Base-by-base conservation (phyloP, 768 basidiomycete genomes). In the Tricholomella constricta region DNA sequence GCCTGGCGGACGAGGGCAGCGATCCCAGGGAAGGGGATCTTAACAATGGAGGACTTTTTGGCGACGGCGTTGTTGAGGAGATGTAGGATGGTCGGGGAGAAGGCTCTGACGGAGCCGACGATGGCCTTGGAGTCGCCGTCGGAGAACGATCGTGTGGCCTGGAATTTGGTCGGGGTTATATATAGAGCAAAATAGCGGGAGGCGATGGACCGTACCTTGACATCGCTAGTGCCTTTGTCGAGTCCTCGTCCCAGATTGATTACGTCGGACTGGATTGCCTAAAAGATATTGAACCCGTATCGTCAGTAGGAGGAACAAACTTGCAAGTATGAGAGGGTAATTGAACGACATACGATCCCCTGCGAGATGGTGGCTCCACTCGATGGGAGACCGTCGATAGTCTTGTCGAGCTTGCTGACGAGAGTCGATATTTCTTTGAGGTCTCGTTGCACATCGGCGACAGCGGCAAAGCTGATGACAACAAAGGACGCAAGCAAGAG, bases 261-360 rank as follows among this genome's bases (percentile, higher is more conserved):
- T 1, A 67, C 61, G 40, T 59, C 58, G 9, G 42, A 63, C 43
- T 70, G 64, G 50, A 72, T 68, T 7, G 49, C 51, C 66, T 68
- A 45, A 5, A 10, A 17, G 4, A 15, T 19, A 8, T 12, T 45
- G 5, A 45, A 22, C 7, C 23, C 6, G 20, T 11, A 14, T 35
- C 20, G n/a, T 25, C 7, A 51, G 27, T 20, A 25, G 19, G 23
- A 19, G 20, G 19, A 2, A 10, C 42, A n/a, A n/a, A n/a, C n/a
- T 3, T 20, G 3, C 35, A 35, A 42, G 14, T 8, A 41, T 10
- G 9, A 38, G 5, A 15, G 10, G 25, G 20, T 6, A 31, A 38
- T n/a, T 5, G 14, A 36, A 22, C 2, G n/a, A 47, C 65, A 9
- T 42, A 73, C 70, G 45, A 69, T 53, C 32, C 68, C 72, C 10